Base-by-base conservation (phyloP, 306 rosid genomes). In the Quercus engelmannii region DNA sequence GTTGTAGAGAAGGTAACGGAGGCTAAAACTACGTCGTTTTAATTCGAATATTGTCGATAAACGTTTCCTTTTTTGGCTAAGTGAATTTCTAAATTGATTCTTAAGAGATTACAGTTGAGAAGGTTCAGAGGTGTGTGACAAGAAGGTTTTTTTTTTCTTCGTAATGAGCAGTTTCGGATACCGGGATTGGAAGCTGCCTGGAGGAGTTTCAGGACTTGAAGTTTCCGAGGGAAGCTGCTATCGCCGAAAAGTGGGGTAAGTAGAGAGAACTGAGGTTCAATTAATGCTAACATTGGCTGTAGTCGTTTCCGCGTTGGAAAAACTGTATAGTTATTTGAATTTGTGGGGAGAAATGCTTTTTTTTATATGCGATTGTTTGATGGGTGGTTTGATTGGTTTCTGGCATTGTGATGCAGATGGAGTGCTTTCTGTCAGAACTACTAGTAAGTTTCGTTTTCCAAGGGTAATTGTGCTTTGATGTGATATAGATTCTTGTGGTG, bases 111-210 rank as follows among this genome's bases (percentile, higher is more conserved):
- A 33, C 0, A 3, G 26, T 33, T 33, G 49, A 18, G 25, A 67
- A 67, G 51, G 14, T 7, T 65, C 25, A 31, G 70, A 64, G 21
- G 4, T 31, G 71, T 0, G 15, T 35, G 62, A 70, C 14, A 4
- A 41, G 43, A 26, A 2, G 43, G 2, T 49, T 3, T 11, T 31
- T 9, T 23, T 23, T 63, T 49, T 18, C 83, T 86, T 9, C 3
- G 0, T 41, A 41, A 20, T 28, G 69, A 68, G 65, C 82, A 95
- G 99, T 95, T 76, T 90, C 97, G 61, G 99, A 93, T 84, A 91
- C 99, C 6, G 99, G 99, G 1, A 64, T 86, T 38, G 96, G 97
- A 74, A 89, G 93, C 89, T 74, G 88, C 86, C 61, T 85, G 82
- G 91, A 83, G 79, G 96, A 95, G 78, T 93, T 86, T 87, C 89